These are phyloP conservation scores for Diospyros kaki DNA, from an alignment of 148 eudicot species.

Conservation along the genomic window DNA sequence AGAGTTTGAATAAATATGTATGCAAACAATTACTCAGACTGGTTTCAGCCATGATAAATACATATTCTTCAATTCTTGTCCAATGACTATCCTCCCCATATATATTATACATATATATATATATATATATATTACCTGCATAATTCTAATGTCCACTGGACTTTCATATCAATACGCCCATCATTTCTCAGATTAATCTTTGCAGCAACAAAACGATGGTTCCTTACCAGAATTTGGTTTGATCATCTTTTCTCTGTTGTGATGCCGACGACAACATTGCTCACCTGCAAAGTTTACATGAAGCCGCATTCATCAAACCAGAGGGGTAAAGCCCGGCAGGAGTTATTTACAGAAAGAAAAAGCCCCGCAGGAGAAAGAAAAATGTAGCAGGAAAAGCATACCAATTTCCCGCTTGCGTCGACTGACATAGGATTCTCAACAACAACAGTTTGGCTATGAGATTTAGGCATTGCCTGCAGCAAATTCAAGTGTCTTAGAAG, in stretches of 20 bases:
- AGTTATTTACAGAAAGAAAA: too few relatives aligned
- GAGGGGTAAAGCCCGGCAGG: too few relatives aligned
- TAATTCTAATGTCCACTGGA: not conserved
- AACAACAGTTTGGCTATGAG: conserved; percentile 40
- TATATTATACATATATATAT: not conserved
- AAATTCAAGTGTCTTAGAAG: not conserved
- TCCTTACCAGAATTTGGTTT: not conserved
- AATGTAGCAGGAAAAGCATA: not conserved
- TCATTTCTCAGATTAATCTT: not conserved
- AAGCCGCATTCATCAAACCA: not conserved
- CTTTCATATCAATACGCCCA: conserved; percentile 1
- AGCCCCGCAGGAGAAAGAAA: not conserved
- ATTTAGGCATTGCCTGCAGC: conserved; percentile 18
- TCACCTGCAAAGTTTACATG: conserved; percentile 41
- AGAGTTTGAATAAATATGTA: not conserved
- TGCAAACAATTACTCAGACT: not conserved
- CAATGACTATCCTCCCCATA: not conserved
- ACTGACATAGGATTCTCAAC: conserved; percentile 51
- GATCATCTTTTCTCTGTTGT: conserved; percentile 52
- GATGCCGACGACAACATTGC: conserved; percentile 86
- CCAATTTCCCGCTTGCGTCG: conserved; percentile 39
- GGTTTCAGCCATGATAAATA: too few relatives aligned
- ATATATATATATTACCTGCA: not conserved
- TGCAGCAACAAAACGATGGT: conserved; percentile 13
- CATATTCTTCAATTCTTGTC: too few relatives aligned